A percentile compares a stretch with the other conserved stretches of the same genome.
phyloP scores from a whole-genome alignment of 345 rosid genomes.

The Ceriops zippeliana region DNA sequence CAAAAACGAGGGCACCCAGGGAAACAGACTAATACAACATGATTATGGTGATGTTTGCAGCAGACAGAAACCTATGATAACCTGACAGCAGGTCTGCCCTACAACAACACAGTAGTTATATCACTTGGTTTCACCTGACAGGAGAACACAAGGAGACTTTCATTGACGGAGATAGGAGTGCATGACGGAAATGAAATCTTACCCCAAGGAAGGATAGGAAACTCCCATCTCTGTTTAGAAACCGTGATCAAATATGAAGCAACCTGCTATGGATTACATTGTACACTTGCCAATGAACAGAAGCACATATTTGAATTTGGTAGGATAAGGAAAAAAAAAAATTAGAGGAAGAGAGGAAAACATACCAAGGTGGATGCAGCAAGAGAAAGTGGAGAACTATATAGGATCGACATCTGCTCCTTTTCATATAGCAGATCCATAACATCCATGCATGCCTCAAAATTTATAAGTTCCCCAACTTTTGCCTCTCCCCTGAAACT shows the following conservation, averaged over 20 bases:
- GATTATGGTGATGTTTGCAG: too few relatives aligned
- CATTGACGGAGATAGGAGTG: not conserved
- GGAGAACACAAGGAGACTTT: too few relatives aligned
- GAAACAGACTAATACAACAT: too few relatives aligned
- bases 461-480: constrained; percentile 59
- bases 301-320: not conserved
- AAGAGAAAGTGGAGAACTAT: constrained; percentile 49
- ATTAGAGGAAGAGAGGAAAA: constrained; percentile 2
- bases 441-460: constrained; percentile 74
- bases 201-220: constrained; percentile 85
- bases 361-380: constrained; percentile 76
- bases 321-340: not conserved
- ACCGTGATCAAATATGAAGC: constrained; percentile 65
- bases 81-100: too few relatives aligned
- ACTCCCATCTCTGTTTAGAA: constrained; percentile 66
- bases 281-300: constrained; percentile 13
- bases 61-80: too few relatives aligned
- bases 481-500: constrained; percentile 57
- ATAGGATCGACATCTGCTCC: constrained; percentile 51
- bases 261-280: constrained; percentile 43
- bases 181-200: constrained; percentile 24
- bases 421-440: constrained; percentile 88
- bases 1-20: too few relatives aligned
- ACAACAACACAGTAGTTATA: too few relatives aligned
- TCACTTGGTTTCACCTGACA: too few relatives aligned